phyloP scores from a whole-genome alignment of 2,329 filamentous ascomycete species.

The Talaromyces piceae region DNA sequence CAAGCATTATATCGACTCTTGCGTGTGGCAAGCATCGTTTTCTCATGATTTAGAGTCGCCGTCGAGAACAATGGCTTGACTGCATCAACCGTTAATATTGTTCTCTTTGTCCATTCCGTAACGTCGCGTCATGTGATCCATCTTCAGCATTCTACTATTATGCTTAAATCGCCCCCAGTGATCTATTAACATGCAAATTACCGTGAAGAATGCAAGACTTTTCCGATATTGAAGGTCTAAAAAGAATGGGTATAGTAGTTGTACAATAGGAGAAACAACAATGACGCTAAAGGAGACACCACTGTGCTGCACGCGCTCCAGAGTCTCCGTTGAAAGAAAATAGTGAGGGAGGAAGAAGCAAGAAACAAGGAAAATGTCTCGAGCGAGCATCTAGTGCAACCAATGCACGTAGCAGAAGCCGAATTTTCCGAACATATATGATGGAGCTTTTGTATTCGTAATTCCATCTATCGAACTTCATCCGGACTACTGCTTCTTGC shows the following conservation, averaged over 20 bases:
- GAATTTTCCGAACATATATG: neutral
- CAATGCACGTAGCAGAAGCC: neutral
- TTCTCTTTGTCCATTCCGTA: conserved; percentile 5
- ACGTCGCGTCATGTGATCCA: neutral
- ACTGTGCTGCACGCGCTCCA: neutral
- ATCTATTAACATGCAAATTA: neutral
- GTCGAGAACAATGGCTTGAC: neutral
- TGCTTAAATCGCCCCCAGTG: neutral
- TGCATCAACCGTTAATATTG: conserved; percentile 3
- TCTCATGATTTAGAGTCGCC: neutral
- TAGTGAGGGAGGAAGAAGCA: too few species aligned
- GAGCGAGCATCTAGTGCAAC: neutral
- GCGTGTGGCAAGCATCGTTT: neutral
- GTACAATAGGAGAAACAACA: neutral
- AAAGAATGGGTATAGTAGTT: conserved; percentile 1
- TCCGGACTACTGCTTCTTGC: conserved; percentile 47
- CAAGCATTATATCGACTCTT: neutral
- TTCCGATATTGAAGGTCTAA: conserved; percentile 16
- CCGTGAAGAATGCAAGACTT: conserved; percentile 11
- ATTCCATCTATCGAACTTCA: conserved; percentile 10
- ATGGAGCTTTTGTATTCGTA: neutral
- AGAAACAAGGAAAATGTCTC: neutral
- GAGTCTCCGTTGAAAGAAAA: neutral
- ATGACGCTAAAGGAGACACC: neutral
- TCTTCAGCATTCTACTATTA: neutral